These are phyloP conservation scores for Neofusicoccum laricinum DNA, from an alignment of 2,329 filamentous ascomycete species.

Conservation along the genomic window DNA sequence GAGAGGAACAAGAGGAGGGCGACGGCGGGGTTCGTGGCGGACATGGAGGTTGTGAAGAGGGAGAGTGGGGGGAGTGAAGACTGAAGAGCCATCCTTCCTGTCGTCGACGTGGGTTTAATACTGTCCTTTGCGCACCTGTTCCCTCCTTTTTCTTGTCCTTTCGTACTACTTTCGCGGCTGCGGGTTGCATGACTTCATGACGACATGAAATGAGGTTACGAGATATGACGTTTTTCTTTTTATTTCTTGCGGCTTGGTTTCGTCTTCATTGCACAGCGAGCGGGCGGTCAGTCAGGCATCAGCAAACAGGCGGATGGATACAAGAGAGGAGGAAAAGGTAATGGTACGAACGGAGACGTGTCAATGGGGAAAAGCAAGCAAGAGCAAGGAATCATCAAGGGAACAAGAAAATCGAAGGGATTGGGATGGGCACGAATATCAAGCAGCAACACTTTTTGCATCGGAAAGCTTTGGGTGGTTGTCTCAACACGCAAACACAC, in stretches of 20 bases:
- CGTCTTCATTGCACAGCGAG: too few species aligned
- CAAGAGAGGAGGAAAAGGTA: not conserved
- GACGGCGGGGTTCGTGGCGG: slow-evolving; percentile 9
- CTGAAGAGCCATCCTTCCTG: not conserved
- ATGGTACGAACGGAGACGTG: not conserved
- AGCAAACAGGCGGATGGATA: not conserved
- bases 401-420: too few species aligned
- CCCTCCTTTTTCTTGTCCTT: not conserved
- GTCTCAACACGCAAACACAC: not conserved
- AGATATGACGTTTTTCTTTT: too few species aligned
- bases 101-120: not conserved
- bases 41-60: not conserved
- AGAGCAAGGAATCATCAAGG: too few species aligned
- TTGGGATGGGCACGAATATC: too few species aligned
- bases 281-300: not conserved
- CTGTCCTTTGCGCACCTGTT: not conserved
- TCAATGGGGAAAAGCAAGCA: not conserved
- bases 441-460: not conserved
- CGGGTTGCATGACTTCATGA: too few species aligned
- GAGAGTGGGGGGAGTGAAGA: not conserved
- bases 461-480: not conserved
- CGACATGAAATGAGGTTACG: too few species aligned
- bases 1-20: not conserved
- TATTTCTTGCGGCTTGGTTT: too few species aligned
- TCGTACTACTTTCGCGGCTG: not conserved